A percentile compares a stretch with the other conserved stretches of the same genome.
These are phyloP conservation scores for Arachis hypogaea DNA, from an alignment of 306 rosid species.

Conservation along the genomic window DNA sequence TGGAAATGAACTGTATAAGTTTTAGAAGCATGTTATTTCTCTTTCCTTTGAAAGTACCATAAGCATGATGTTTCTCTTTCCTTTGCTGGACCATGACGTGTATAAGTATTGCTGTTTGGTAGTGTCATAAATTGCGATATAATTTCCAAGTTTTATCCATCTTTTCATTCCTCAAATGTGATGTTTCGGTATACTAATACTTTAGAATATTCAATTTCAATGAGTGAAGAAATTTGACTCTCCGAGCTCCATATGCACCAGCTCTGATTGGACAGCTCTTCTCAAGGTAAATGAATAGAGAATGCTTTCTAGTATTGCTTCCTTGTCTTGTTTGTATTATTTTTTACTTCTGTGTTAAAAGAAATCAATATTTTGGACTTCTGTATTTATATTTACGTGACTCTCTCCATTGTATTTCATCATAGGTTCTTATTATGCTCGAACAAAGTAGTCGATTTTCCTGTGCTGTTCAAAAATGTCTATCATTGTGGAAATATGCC, in stretches of 20 bases:
- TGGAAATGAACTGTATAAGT: slow-evolving; percentile 20
- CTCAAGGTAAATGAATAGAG: slow-evolving; percentile 59
- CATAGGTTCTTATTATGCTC: slow-evolving; percentile 3
- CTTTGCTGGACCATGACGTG: slow-evolving; percentile 5
- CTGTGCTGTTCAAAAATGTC: slow-evolving; percentile 16
- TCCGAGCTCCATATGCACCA: slow-evolving; percentile 82
- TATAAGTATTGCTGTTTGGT: slow-evolving; percentile 13
- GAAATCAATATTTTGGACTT: slow-evolving; percentile 17
- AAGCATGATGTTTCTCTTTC: slow-evolving; percentile 27
- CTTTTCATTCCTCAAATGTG: slow-evolving; percentile 6
- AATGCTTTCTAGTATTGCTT: slow-evolving; percentile 31
- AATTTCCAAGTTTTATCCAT: not conserved
- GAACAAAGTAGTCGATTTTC: not conserved
- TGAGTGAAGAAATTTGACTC: slow-evolving; percentile 83
- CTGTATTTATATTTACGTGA: slow-evolving; percentile 27
- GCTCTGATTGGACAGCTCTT: slow-evolving; percentile 86
- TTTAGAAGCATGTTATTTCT: slow-evolving; percentile 28
- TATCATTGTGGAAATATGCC: not conserved
- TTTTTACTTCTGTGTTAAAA: slow-evolving; percentile 36
- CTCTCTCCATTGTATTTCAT: slow-evolving; percentile 25
- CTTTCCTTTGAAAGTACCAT: not conserved
- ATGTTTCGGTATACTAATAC: slow-evolving; percentile 37
- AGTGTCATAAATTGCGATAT: slow-evolving; percentile 19
- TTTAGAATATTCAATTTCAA: slow-evolving; percentile 31
- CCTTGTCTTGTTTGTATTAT: slow-evolving; percentile 9